Conservation (phyloP, 2,329 filamentous ascomycete genomes). For the Pestalotiopsis fici region DNA sequence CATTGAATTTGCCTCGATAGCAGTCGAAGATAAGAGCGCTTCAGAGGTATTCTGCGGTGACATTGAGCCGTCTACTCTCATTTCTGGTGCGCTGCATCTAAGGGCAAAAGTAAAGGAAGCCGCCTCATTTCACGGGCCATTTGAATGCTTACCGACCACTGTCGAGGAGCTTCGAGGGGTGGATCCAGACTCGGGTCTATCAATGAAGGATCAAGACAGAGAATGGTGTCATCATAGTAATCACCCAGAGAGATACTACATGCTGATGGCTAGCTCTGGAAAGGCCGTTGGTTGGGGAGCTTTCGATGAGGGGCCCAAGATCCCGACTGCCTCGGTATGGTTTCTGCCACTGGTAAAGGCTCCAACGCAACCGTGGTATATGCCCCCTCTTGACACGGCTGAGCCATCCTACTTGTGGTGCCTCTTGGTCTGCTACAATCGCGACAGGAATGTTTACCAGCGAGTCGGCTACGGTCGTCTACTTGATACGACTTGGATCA, state of each 20-base stretch:
- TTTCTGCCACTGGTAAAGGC: not conserved
- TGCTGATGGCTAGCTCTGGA: not conserved
- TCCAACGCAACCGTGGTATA: not conserved
- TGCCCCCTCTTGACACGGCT: not conserved
- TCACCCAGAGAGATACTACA: not conserved
- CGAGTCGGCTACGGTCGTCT: not conserved
- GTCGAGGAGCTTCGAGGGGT: not conserved
- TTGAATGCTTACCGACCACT: not conserved
- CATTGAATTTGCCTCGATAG: not conserved
- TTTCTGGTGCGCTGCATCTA: not conserved
- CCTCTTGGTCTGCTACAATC: not conserved
- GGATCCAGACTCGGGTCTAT: not conserved
- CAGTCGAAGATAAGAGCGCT: not conserved
- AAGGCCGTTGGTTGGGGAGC: not conserved
- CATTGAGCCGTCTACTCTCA: not conserved
- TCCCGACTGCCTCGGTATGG: not conserved
- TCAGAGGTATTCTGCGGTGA: not conserved
- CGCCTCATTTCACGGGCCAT: not conserved
- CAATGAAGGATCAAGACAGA: not conserved
- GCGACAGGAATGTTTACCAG: not conserved
- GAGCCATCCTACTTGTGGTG: not conserved
- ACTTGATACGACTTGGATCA: not conserved
- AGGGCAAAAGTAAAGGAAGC: not conserved
- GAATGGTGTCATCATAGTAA: not conserved
- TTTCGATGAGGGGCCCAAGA: not conserved